A percentile compares a stretch with the other conserved stretches of the same genome.
Conservation (phyloP, 208 protist genomes). For the Leishmania gerbilli region DNA sequence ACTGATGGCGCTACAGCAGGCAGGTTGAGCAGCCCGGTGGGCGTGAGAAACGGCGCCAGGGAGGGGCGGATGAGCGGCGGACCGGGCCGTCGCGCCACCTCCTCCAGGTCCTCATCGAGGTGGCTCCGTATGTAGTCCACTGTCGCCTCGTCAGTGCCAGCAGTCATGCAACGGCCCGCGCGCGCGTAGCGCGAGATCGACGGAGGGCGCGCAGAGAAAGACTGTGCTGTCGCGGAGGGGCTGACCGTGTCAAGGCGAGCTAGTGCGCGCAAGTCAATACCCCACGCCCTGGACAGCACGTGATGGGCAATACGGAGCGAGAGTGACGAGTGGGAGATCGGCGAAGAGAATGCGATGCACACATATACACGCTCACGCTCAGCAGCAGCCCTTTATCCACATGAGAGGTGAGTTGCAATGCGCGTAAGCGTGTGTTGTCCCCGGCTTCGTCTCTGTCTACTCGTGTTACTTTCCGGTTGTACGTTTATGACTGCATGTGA, state of each 20-base stretch:
- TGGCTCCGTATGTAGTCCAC: constrained; percentile 38
- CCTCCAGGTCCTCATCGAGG: constrained; percentile 55
- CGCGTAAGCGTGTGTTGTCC: background rate
- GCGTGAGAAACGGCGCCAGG: constrained; percentile 19
- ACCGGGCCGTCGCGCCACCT: constrained; percentile 29
- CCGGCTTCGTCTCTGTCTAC: background rate
- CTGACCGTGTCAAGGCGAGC: background rate
- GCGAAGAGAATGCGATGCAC: background rate
- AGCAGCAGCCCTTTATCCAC: background rate
- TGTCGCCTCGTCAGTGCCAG: constrained; percentile 28
- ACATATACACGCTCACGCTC: background rate
- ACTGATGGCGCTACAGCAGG: background rate
- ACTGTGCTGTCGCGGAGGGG: background rate
- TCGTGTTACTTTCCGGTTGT: background rate
- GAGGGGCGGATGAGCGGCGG: constrained; percentile 20
- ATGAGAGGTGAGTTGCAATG: background rate
- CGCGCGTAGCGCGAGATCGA: background rate
- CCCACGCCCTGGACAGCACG: background rate
- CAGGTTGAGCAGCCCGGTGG: constrained; percentile 15
- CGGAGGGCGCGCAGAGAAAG: background rate
- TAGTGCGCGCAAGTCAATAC: background rate
- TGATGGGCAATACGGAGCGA: background rate
- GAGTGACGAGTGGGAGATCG: background rate
- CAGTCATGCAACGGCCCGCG: background rate
- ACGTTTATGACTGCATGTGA: background rate